Conservation (phyloP, 2,329 filamentous ascomycete genomes). For the Paraphoma chrysanthemicola region DNA sequence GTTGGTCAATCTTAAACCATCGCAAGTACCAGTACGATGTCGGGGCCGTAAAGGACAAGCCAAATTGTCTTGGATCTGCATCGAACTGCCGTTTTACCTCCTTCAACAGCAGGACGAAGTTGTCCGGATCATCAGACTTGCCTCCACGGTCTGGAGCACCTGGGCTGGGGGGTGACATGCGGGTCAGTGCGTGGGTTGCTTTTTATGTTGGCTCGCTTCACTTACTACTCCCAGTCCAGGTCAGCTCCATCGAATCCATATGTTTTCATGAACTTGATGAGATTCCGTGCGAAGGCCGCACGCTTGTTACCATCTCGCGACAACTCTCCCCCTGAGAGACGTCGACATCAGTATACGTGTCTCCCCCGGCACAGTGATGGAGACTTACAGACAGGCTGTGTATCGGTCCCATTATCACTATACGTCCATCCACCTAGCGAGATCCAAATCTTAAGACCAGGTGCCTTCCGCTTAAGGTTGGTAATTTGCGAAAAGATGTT, state of each 20-base stretch:
- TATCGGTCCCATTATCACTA: constrained; percentile 43
- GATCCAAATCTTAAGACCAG: constrained; percentile 43
- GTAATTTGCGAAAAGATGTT: neutral
- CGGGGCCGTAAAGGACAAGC: constrained; percentile 22
- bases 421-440: constrained; percentile 52
- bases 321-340: neutral
- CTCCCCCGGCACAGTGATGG: no score
- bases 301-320: constrained; percentile 11
- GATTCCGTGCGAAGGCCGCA: constrained; percentile 41
- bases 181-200: constrained; percentile 23
- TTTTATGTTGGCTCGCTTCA: no score
- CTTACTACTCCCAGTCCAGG: no score
- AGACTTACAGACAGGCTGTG: constrained; percentile 27
- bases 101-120: constrained; percentile 3
- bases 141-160: constrained; percentile 41
- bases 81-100: neutral
- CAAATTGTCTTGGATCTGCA: neutral
- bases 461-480: constrained; percentile 29
- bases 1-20: no score
- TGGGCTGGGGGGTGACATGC: constrained; percentile 23
- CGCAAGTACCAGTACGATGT: constrained; percentile 31
- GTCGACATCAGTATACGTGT: no score
- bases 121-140: constrained; percentile 29
- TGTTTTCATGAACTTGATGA: constrained; percentile 47
- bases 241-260: constrained; percentile 51